Evolutionary conservation across 148 eudicot genomes (phyloP).

Genomic region (Polygonum maritimum): DNA sequence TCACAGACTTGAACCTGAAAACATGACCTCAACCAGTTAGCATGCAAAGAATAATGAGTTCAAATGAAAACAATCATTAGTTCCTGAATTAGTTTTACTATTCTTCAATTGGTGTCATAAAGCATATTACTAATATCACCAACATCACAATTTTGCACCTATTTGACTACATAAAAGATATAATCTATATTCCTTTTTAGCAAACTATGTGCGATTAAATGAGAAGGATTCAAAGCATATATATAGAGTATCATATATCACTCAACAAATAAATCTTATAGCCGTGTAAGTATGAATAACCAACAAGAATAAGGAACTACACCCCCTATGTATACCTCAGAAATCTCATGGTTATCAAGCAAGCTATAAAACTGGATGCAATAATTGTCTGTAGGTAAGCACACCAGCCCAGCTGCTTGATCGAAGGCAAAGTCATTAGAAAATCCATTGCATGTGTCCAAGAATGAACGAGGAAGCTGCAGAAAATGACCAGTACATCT

Average conservation of each 20-base stretch:
- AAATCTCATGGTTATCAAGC: constrained; percentile 72
- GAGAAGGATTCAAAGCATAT: background rate
- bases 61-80: too few relatives aligned
- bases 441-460: constrained; percentile 40
- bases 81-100: too few relatives aligned
- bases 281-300: background rate
- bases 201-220: background rate
- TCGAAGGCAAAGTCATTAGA: constrained; percentile 47
- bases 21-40: constrained; percentile 4
- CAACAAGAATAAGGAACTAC: constrained; percentile 5
- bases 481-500: constrained; percentile 20
- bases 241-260: background rate
- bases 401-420: constrained; percentile 50
- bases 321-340: constrained; percentile 40
- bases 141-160: background rate
- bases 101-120: background rate
- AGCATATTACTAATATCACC: background rate
- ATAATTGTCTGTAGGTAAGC: constrained; percentile 63
- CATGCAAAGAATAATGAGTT: background rate
- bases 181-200: background rate
- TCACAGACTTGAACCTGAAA: constrained; percentile 87
- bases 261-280: background rate
- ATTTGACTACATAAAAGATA: background rate
- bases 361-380: constrained; percentile 80
- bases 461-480: constrained; percentile 76